Base-by-base conservation (phyloP, 768 basidiomycete genomes). In the Piloderma croceum region DNA sequence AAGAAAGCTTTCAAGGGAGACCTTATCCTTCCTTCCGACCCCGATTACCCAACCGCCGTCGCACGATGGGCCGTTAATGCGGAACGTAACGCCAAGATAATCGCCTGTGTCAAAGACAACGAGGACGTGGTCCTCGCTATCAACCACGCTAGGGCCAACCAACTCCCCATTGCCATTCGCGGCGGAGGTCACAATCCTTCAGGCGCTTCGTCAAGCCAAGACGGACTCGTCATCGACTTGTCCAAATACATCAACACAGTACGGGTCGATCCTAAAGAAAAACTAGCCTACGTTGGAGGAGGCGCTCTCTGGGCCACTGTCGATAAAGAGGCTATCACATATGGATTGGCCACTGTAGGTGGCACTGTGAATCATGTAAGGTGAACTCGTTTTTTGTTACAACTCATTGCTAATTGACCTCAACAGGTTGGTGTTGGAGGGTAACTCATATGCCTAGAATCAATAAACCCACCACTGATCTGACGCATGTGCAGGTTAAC, bases 361-460 rank as follows among this genome's bases (percentile, higher is more conserved):
- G 61, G 59, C 7, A 55, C 54, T 1, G 56, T 58, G n/a, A 62
- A 54, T 35, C 61, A 62, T 44, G 61, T 61, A 44, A 22, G 61
- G 38, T 29, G 7, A n/a, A 32, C 10, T 9, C 27, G 10, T n/a
- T 15, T 29, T 29, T 15, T 15, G 27, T 15, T 9, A 29, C 27
- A 29, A 9, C 27, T 29, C 10, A 29, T 15, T 9, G 27, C 27
- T 15, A 9, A 15, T 15, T 29, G 27, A 9, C 10, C 15, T 15
- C 27, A 9, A 15, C 34, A 72, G 73, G 73, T 72, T 38, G 72
- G 74, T 24, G 70, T 75, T 21, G 68, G 69, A 46, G 73, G 74
- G 71, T 74, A 4, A 10, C 12, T 18, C 20, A 29, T 29, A 15
- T n/a, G n/a, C n/a, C n/a, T n/a, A n/a, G n/a, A n/a, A n/a, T n/a